These are phyloP conservation scores for Rhodofomes roseus DNA, from an alignment of 1,284 basidiomycete genomes.

Conservation along the genomic window DNA sequence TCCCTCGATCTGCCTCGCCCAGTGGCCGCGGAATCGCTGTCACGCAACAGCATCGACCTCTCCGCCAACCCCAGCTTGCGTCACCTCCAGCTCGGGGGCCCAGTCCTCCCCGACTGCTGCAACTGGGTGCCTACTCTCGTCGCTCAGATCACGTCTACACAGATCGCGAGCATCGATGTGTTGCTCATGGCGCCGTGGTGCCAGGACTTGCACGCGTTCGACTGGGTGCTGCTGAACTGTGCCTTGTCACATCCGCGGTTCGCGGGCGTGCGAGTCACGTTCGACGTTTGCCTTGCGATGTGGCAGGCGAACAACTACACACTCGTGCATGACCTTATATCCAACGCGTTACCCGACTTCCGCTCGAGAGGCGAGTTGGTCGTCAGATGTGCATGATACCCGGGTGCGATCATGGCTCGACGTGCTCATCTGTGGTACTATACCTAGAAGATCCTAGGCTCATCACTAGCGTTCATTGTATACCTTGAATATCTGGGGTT, in stretches of 20 bases:
- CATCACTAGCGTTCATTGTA: too few species aligned
- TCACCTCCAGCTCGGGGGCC: slow-evolving; percentile 15
- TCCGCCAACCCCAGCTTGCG: slow-evolving; percentile 12
- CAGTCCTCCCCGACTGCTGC: slow-evolving; percentile 16
- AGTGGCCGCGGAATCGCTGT: not conserved
- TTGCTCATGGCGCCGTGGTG: slow-evolving; percentile 14
- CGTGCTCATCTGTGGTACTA: too few species aligned
- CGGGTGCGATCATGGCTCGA: not conserved
- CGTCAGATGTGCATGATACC: slow-evolving; percentile 2
- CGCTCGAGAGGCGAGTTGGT: slow-evolving; percentile 11
- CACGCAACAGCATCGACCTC: slow-evolving; percentile 8
- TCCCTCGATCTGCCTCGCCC: slow-evolving; percentile 11
- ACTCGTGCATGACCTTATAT: slow-evolving; percentile 9
- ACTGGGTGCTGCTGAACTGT: slow-evolving; percentile 16
- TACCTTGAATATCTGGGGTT: too few species aligned
- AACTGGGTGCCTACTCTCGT: slow-evolving; percentile 10
- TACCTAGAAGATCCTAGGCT: too few species aligned
- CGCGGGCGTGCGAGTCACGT: slow-evolving; percentile 7
- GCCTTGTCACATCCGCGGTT: slow-evolving; percentile 10
- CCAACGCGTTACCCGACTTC: slow-evolving; percentile 9
- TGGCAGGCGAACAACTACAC: slow-evolving; percentile 13
- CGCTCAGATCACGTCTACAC: slow-evolving; percentile 5
- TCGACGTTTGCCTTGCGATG: slow-evolving; percentile 16
- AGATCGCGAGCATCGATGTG: slow-evolving; percentile 13
- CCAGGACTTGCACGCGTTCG: slow-evolving; percentile 12